Base-by-base conservation (phyloP, 805 yeast genomes). In the Alloascoidea africana region DNA sequence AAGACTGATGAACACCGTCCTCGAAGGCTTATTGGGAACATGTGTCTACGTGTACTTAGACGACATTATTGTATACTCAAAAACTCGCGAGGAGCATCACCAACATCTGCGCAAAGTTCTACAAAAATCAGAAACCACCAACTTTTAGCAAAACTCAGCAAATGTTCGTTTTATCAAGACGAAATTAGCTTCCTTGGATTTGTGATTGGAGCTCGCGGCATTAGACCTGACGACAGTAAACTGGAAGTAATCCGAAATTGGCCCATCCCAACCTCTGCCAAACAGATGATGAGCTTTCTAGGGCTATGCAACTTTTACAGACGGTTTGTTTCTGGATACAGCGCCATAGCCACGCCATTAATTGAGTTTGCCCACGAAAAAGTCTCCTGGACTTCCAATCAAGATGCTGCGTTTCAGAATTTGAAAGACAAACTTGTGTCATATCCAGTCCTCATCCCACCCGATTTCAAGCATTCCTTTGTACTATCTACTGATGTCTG, bases 11-110 rank as follows among this genome's bases (percentile, higher is more conserved):
- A 17, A 37, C 16, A 17, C 13, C 11, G 13, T 33, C 14, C 19
- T 39, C n/a, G n/a, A n/a, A n/a, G n/a, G n/a, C n/a, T 38, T 18
- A 14, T 36, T 48, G 2, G 38, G 37, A 4, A 33, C 27, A 11
- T 40, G 36, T 17, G 37, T 36, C 2, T 27, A 42, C 14, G 51
- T 45, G 2, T 49, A 44, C 27, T 16, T 49, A 8, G 53, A 48
- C 35, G 52, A 49, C 19, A 46, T 47, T 18, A 14, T 49, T 5
- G 36, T 49, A 2, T 41, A 32, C 30, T 27, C 39, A 18, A 17
- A 34, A 14, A n/a, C 38, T 1, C 18, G 13, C 2, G 32, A 48
- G 34, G 39, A 44, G 11, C 51, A 47, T 41, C 3, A 18, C 19
- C 4, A n/a, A 14, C 5, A 18, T 43, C 4, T 13, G 17, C 13